Evolutionary conservation across 495 filamentous ascomycete species (phyloP).

Genomic region (Aspergillus nidulans): DNA sequence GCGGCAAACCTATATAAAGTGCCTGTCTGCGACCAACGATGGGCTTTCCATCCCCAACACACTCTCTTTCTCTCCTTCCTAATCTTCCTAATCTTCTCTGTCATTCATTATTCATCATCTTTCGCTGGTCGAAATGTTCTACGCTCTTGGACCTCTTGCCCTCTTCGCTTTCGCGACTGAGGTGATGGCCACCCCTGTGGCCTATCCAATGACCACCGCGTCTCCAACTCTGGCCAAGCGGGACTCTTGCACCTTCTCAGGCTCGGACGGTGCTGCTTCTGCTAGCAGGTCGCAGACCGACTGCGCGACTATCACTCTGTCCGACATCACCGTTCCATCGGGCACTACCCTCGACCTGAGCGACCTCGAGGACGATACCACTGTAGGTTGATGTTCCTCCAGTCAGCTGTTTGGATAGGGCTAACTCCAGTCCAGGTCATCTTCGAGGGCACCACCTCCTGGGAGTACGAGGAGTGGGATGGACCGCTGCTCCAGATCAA

Average conservation of each 20-base stretch:
- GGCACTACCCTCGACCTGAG: constrained; percentile 50
- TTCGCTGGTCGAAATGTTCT: constrained; percentile 2
- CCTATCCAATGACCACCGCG: neutral
- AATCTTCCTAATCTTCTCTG: neutral
- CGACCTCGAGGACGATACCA: constrained; percentile 40
- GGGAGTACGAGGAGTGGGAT: constrained; percentile 50
- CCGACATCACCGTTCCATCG: constrained; percentile 46
- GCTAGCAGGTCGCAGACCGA: constrained; percentile 27
- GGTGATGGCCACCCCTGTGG: neutral
- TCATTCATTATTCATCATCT: neutral
- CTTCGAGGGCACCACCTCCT: constrained; percentile 50
- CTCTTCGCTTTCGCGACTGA: neutral
- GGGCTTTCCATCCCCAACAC: neutral
- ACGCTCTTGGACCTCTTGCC: neutral
- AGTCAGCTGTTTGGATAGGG: neutral
- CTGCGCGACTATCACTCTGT: constrained; percentile 49
- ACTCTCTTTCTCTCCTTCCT: neutral
- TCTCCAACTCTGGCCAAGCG: constrained; percentile 2
- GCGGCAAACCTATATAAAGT: neutral
- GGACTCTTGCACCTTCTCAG: constrained; percentile 5
- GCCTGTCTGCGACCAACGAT: neutral
- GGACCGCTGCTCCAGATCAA: constrained; percentile 47
- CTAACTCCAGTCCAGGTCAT: constrained; percentile 32
- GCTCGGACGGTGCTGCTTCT: constrained; percentile 2
- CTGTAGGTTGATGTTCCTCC: constrained; percentile 34